Evolutionary conservation across 305 asterid genomes (phyloP), one percentile per base, ranked within the genome.

Genomic region (Salvia sclarea): DNA sequence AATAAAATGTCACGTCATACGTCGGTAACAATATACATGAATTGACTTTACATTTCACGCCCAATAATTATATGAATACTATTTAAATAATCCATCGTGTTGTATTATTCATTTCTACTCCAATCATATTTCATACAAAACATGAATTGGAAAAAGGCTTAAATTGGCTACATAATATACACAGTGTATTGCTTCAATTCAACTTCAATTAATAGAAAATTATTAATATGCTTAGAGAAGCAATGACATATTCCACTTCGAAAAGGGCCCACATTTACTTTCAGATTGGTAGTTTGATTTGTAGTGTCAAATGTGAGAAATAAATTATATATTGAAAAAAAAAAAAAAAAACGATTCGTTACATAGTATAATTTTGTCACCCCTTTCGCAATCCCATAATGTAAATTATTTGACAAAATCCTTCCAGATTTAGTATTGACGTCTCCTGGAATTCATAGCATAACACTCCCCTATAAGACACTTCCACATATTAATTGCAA

Each of bases 191-290:
- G 43, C 14, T 55, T 67, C 57, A 56, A 56, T 24, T 18, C 10
- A 24, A 55, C 61, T 33, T 57, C 28, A 57, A 57, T 8, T 28
- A 30, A 25, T 50, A 40, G 41, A 45, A 56, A 5, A 61, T 53
- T 9, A 41, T 14, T 22, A 6, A 74, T 28, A 60, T 48, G 81
- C 64, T 76, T 76, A 67, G 75, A 62, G 68, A 30, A 67, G 77
- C 81, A 61, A 62, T 76, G 75, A 72, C 69, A 44, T 76, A 66
- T 12, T 31, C n/a, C 25, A 48, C 48, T 41, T 65, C 14, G 50
- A 1, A 52, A 24, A 52, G 61, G 76, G 20, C 62, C 80, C 70
- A 49, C 69, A 37, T 28, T 61, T 64, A 0, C 49, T 28, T 57
- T 64, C 8, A 43, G 66, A 71, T 60, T 71, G 71, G 25, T 16